Evolutionary conservation across 148 eudicot species (phyloP), one percentile per base, ranked within the genome.

Genomic region (Pouteria glomerata): DNA sequence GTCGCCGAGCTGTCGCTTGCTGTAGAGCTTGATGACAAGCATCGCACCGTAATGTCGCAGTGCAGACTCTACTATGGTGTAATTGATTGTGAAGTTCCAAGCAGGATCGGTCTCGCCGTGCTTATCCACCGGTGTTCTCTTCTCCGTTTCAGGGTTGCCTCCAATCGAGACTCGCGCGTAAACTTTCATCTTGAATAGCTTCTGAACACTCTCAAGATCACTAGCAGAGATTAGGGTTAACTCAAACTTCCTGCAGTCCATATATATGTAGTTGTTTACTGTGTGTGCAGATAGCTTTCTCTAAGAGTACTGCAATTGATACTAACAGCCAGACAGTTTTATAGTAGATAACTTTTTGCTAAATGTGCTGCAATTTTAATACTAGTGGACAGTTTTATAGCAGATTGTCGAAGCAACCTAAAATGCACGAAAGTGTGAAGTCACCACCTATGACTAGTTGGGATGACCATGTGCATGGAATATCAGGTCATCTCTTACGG

Each of bases 101-200:
- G 58, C 70, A 0, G 76, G 70, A 6, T 64, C 39, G 7, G 21
- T 41, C 33, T 65, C 62, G 8, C 63, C 63, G 18, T 37, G 53
- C 56, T 55, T 73, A 34, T 73, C 76, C 19, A 24, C 55, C 0
- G 70, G 63, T 18, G 64, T 73, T 41, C 63, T 33, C 26, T 53
- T 53, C 39, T 64, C 41, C 1, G 42, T 33, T 24, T 73, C 39
- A 19, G 53, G 50, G 63, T 52, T 19, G 24, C 70, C 63, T 4
- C 58, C 57, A 19, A 73, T 65, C 0, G 56, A 64, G 23, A 73
- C 53, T 63, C 29, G 27, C 6, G 70, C 76, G 13, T 73, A 73
- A 21, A 73, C 76, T 42, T 73, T 73, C 76, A 73, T 73, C 29
- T 73, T 55, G 76, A 64, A 65, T 27, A 73, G 0, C 41, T 64